These are phyloP conservation scores for Basidiobolus meristosporus DNA, from an alignment of 371 early-diverging fungal species.

Conservation along the genomic window DNA sequence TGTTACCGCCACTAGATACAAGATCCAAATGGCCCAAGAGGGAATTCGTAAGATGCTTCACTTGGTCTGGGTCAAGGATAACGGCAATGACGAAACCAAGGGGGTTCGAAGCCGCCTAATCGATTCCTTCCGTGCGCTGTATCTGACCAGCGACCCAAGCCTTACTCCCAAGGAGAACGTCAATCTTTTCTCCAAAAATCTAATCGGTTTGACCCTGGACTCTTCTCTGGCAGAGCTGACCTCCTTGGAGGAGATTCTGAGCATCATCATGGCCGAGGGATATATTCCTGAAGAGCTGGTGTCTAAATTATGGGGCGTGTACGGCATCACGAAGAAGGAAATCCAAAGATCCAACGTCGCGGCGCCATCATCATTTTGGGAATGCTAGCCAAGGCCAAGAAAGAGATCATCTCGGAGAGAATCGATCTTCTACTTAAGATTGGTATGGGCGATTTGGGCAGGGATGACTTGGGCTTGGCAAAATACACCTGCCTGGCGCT, in stretches of 20 bases:
- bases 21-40: conserved; percentile 57
- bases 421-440: conserved; percentile 60
- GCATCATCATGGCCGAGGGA: conserved; percentile 39
- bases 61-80: conserved; percentile 84
- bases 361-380: conserved; percentile 82
- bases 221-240: conserved; percentile 83
- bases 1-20: conserved; percentile 59
- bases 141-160: conserved; percentile 42
- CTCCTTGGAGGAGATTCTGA: conserved; percentile 77
- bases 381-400: conserved; percentile 75
- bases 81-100: conserved; percentile 59
- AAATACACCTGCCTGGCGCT: conserved; percentile 80
- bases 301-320: conserved; percentile 72
- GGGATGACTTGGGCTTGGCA: conserved; percentile 56
- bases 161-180: conserved; percentile 34
- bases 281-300: conserved; percentile 41
- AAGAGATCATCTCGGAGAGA: conserved; percentile 57
- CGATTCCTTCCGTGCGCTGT: conserved; percentile 57
- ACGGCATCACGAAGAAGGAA: conserved; percentile 27
- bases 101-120: conserved; percentile 61
- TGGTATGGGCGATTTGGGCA: conserved; percentile 72
- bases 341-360: conserved; percentile 53
- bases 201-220: conserved; percentile 52
- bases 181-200: conserved; percentile 38
- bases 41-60: conserved; percentile 89